Evolutionary conservation across 2,329 filamentous ascomycete species (phyloP).

Genomic region (Tolypocladium tundrense): DNA sequence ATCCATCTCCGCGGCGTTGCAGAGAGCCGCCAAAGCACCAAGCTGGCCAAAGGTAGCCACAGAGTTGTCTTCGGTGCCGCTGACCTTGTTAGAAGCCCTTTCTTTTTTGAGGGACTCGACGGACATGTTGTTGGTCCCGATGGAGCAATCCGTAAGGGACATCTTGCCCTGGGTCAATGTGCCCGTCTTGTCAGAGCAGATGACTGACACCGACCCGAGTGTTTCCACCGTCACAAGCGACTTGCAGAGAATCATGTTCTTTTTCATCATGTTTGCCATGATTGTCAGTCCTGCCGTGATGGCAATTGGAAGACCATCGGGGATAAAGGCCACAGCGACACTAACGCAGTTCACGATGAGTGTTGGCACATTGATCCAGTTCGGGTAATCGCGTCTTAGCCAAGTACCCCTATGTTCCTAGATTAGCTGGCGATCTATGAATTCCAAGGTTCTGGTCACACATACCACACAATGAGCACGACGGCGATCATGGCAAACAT

Average conservation of each 20-base stretch:
- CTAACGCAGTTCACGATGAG: slow-evolving; percentile 66
- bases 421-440: not conserved
- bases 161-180: slow-evolving; percentile 62
- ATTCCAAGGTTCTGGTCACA: slow-evolving; percentile 3
- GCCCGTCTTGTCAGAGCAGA: slow-evolving; percentile 71
- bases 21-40: slow-evolving; percentile 52
- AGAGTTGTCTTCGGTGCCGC: slow-evolving; percentile 20
- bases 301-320: slow-evolving; percentile 62
- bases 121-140: slow-evolving; percentile 40
- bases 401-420: slow-evolving; percentile 47
- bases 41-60: slow-evolving; percentile 42
- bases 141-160: slow-evolving; percentile 58
- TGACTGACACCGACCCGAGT: slow-evolving; percentile 59
- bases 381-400: slow-evolving; percentile 53
- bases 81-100: slow-evolving; percentile 14
- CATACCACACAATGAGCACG: slow-evolving; percentile 56
- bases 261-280: slow-evolving; percentile 64
- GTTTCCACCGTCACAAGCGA: slow-evolving; percentile 71
- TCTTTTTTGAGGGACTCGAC: slow-evolving; percentile 39
- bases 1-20: slow-evolving; percentile 69
- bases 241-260: slow-evolving; percentile 71
- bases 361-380: slow-evolving; percentile 61
- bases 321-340: slow-evolving; percentile 66
- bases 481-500: slow-evolving; percentile 57
- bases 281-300: slow-evolving; percentile 66